phyloP scores from a whole-genome alignment of 140 eudicot genomes.

The Oenanthe javanica region DNA sequence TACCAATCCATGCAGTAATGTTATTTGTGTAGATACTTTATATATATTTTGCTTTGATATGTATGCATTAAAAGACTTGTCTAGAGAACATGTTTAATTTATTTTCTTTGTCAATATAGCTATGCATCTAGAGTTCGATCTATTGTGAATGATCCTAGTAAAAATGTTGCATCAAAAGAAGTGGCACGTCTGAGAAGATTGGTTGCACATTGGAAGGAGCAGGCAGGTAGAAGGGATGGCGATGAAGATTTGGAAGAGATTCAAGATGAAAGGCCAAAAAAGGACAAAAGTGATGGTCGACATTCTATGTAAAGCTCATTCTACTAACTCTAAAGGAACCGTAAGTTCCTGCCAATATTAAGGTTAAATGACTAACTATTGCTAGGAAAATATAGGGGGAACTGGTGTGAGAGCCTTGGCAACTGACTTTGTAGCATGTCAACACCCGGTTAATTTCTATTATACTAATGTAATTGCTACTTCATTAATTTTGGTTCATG shows the following conservation, averaged over 20 bases:
- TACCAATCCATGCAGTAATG: neutral
- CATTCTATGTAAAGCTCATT: no score
- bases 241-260: constrained; percentile 55
- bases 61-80: neutral
- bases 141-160: constrained; percentile 90
- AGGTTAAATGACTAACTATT: constrained; percentile 3
- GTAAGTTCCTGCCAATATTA: constrained; percentile 3
- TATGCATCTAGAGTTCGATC: constrained; percentile 97
- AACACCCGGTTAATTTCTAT: neutral
- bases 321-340: neutral
- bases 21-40: no score
- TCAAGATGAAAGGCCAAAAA: no score
- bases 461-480: neutral
- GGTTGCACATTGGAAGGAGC: constrained; percentile 82
- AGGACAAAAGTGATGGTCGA: no score
- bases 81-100: neutral
- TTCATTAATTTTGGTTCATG: neutral
- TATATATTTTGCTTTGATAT: neutral
- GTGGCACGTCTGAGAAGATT: constrained; percentile 79
- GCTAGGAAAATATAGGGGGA: constrained; percentile 13
- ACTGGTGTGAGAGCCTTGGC: constrained; percentile 8
- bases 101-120: constrained; percentile 20
- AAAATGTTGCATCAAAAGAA: constrained; percentile 88
- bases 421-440: constrained; percentile 15
- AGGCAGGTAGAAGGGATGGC: constrained; percentile 79